Conservation (phyloP, 306 rosid genomes). For the Inga leiocalycina region DNA sequence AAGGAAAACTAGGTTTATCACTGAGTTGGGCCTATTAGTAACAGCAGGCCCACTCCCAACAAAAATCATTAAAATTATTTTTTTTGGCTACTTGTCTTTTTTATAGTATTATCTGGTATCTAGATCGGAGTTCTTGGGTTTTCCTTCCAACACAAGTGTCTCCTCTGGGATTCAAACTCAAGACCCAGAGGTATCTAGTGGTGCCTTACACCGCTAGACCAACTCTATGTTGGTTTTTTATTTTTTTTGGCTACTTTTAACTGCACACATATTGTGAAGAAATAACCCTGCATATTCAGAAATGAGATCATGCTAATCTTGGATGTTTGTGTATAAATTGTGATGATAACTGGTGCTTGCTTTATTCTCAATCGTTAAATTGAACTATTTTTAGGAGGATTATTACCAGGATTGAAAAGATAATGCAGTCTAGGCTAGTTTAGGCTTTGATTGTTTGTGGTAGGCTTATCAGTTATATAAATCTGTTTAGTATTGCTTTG, state of each 20-base stretch:
- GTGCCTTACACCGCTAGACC: no score
- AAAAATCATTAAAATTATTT: neutral
- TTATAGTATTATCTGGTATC: no score
- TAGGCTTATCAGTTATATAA: neutral
- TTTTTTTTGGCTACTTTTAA: neutral
- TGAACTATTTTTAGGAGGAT: neutral
- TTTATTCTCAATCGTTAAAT: neutral
- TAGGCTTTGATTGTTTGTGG: neutral
- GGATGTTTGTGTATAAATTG: slow-evolving; percentile 9
- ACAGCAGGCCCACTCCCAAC: neutral
- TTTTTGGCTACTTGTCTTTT: neutral
- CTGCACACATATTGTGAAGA: slow-evolving; percentile 18
- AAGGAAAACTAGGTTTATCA: neutral
- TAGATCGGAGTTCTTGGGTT: no score
- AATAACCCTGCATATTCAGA: slow-evolving; percentile 3
- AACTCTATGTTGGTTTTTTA: no score
- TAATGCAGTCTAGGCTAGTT: neutral
- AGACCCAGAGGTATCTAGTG: no score
- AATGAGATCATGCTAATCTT: slow-evolving; percentile 4
- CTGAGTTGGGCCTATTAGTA: neutral
- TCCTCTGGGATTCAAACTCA: no score
- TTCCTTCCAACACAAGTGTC: no score
- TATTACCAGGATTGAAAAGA: slow-evolving; percentile 17
- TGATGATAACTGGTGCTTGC: neutral
- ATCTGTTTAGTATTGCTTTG: neutral